Evolutionary conservation across 1,284 basidiomycete genomes (phyloP).

Genomic region (Athelia psychrophila): DNA sequence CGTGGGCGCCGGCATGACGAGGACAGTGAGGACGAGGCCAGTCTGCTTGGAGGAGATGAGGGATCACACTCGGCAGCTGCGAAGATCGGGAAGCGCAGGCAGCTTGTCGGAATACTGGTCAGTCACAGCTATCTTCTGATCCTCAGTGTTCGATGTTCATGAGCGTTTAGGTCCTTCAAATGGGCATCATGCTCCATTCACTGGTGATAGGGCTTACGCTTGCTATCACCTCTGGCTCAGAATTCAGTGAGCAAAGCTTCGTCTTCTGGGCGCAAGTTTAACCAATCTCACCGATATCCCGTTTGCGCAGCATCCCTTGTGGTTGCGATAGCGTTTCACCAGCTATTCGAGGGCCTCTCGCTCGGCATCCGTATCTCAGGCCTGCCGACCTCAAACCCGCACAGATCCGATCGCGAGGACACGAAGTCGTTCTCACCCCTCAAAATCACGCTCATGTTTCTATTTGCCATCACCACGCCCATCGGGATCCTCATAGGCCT

Average conservation of each 20-base stretch:
- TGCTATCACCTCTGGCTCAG: constrained; percentile 60
- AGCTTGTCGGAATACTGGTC: constrained; percentile 64
- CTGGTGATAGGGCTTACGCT: constrained; percentile 75
- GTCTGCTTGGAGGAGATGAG: constrained; percentile 15
- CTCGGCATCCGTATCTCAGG: constrained; percentile 74
- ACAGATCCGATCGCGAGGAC: constrained; percentile 13
- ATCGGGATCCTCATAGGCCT: constrained; percentile 61
- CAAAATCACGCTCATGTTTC: constrained; percentile 50
- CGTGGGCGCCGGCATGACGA: constrained; percentile 19
- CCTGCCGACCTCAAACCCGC: constrained; percentile 40
- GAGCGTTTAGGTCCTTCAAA: constrained; percentile 59
- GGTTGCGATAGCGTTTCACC: constrained; percentile 74
- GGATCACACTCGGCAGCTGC: constrained; percentile 22
- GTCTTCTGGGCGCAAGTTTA: not conserved
- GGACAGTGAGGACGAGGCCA: constrained; percentile 10
- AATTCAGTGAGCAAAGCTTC: constrained; percentile 57
- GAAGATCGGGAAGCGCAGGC: constrained; percentile 49
- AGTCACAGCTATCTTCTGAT: constrained; percentile 13
- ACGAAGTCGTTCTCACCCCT: constrained; percentile 25
- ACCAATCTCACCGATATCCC: constrained; percentile 5
- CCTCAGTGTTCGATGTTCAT: not conserved
- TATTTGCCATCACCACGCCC: constrained; percentile 74
- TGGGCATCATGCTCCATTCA: constrained; percentile 82
- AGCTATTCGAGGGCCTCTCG: constrained; percentile 77
- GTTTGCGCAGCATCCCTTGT: constrained; percentile 67